Percentiles rank a stretch among this genome's conserved stretches.
Conservation (phyloP, 345 rosid genomes). For the Gossypium sturtianum region DNA sequence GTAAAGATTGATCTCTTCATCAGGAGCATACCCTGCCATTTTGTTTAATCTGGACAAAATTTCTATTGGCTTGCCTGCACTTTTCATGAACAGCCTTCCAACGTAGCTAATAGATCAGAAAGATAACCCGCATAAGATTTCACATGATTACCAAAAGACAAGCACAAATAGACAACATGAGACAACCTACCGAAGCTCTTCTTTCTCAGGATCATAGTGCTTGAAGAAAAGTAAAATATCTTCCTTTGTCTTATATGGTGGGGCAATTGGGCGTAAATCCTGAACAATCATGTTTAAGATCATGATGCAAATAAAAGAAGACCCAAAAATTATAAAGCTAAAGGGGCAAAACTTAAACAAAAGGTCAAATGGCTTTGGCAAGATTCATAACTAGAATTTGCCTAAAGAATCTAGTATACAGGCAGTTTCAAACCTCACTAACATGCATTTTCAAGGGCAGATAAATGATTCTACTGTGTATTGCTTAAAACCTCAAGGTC, state of each 20-base stretch:
- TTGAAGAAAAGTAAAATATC: constrained; percentile 66
- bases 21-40: constrained; percentile 61
- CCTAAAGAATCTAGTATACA: neutral
- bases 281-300: constrained; percentile 18
- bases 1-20: constrained; percentile 61
- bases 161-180: neutral
- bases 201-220: constrained; percentile 62
- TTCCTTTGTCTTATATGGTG: constrained; percentile 53
- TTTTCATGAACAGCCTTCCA: constrained; percentile 67
- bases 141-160: neutral
- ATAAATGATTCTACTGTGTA: neutral
- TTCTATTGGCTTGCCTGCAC: constrained; percentile 45
- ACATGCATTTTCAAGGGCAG: neutral
- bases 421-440: neutral
- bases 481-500: neutral
- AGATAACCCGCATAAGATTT: neutral
- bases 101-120: constrained; percentile 32
- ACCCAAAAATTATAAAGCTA: neutral
- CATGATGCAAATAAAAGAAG: constrained; percentile 1
- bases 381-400: neutral
- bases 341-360: neutral
- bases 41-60: constrained; percentile 53
- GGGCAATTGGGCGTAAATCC: constrained; percentile 51
- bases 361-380: neutral
- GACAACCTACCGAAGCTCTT: constrained; percentile 43